Evolutionary conservation across 2,329 filamentous ascomycete genomes (phyloP).

Genomic region (Akanthomyces lecanii): DNA sequence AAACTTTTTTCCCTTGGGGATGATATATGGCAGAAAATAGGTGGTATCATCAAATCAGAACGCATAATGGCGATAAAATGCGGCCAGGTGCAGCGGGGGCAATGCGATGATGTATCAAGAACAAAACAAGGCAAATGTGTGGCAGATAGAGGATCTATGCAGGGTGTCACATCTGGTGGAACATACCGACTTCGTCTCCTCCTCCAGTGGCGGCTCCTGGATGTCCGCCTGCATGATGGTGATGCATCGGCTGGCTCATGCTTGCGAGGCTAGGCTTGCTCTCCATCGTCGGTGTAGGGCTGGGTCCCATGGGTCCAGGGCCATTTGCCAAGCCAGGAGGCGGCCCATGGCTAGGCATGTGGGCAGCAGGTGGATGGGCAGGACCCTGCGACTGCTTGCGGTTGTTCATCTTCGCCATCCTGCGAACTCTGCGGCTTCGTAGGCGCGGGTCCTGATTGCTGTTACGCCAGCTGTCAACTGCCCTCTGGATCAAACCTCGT

Average conservation of each 20-base stretch:
- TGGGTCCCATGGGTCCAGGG: conserved; percentile 58
- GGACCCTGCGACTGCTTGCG: conserved; percentile 64
- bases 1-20: conserved; percentile 14
- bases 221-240: conserved; percentile 46
- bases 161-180: conserved; percentile 77
- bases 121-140: conserved; percentile 27
- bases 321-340: conserved; percentile 60
- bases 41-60: conserved; percentile 20
- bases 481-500: conserved; percentile 90
- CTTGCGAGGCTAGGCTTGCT: conserved; percentile 59
- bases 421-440: conserved; percentile 83
- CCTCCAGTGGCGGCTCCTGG: conserved; percentile 52
- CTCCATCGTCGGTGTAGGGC: conserved; percentile 52
- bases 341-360: conserved; percentile 65
- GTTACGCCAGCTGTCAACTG: conserved; percentile 98
- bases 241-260: conserved; percentile 67
- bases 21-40: conserved; percentile 23
- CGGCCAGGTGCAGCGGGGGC: conserved; percentile 11
- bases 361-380: conserved; percentile 51
- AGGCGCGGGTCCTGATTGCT: conserved; percentile 94
- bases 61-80: conserved; percentile 14
- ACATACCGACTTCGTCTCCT: conserved; percentile 95
- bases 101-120: conserved; percentile 16
- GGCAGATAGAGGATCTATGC: conserved; percentile 34
- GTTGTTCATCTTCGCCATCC: conserved; percentile 94